Conservation (phyloP, 345 rosid species). For the Erucastrum elatum region DNA sequence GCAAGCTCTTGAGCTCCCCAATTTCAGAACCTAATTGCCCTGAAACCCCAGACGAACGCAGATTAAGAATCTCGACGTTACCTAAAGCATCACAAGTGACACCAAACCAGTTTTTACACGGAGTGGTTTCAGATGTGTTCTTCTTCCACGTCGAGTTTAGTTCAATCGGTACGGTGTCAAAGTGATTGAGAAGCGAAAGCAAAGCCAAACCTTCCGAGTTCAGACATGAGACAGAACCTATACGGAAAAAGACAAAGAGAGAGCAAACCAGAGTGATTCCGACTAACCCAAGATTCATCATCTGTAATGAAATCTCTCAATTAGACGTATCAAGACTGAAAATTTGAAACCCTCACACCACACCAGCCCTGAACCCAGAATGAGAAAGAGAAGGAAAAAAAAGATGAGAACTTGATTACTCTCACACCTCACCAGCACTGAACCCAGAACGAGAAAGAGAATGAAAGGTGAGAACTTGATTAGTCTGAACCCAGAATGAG, state of each 20-base stretch:
- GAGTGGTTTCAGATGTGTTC: constrained; percentile 49
- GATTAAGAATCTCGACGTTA: constrained; percentile 46
- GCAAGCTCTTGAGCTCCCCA: constrained; percentile 44
- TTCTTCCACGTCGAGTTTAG: constrained; percentile 49
- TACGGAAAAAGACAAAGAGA: constrained; percentile 12
- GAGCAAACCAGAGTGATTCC: background rate
- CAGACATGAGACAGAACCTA: constrained; percentile 34
- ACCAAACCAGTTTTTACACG: constrained; percentile 63
- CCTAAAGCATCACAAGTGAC: constrained; percentile 44
- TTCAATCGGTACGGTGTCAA: constrained; percentile 38
- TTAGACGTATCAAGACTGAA: background rate
- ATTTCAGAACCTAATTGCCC: constrained; percentile 67
- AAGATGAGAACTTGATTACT: background rate
- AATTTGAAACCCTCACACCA: background rate
- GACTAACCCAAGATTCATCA: constrained; percentile 19
- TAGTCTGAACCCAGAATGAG: constrained; percentile 7
- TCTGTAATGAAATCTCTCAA: constrained; percentile 9
- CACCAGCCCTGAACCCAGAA: constrained; percentile 8
- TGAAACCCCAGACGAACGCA: constrained; percentile 51
- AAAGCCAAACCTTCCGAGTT: constrained; percentile 54
- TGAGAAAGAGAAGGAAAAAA: background rate
- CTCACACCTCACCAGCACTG: background rate
- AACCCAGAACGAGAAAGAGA: background rate
- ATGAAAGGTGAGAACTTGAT: constrained; percentile 11
- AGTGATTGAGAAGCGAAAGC: constrained; percentile 52